Base-by-base conservation (phyloP, 495 filamentous ascomycete genomes). In the Penicillium desertorum region DNA sequence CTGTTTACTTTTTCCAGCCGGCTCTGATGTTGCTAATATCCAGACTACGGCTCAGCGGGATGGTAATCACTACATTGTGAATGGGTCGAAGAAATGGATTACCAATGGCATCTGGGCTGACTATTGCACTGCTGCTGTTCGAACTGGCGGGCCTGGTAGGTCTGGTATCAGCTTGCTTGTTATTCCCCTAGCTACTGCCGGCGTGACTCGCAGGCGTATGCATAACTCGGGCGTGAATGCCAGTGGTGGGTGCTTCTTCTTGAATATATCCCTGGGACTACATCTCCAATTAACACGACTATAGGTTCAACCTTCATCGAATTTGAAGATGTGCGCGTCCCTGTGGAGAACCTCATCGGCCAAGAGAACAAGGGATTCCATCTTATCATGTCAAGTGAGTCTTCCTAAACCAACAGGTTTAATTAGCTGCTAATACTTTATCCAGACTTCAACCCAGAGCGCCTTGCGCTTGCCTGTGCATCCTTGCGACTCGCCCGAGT, bases 191-290 rank as follows among this genome's bases (percentile, higher is more conserved):
- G 62, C 71, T 34, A 67, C 72, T n/a, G 52, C 64, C 2, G 81
- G 81, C 1, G 74, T 84, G 19, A 74, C 81, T 66, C 71, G 83
- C 44, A 87, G 91, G 70, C 86, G 91, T 77, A 95, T 90, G 25
- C 81, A 81, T 23, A 93, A 95, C 71, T 92, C 89, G 10, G 79
- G 88, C 14, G 71, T 75, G 0, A 73, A 74, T 56, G 74, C 74
- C 6, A 75, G 72, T 46, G 72, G 72, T 73, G 67, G 11, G 69
- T 42, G 11, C 10, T 36, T 14, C 27, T 16, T 42, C 6, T 20
- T 9, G 59, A 82, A 1, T 85, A 82, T 20, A 85, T 1, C 5
- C 12, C 8, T 42, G 9, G 36, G 6, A 32, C n/a, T 10, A 27
- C 8, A 29, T 16, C 29, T 45, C 10, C 41, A 59, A 51, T 27